Evolutionary conservation across 2,329 filamentous ascomycete species (phyloP).

Genomic region (Triangularia setosa): DNA sequence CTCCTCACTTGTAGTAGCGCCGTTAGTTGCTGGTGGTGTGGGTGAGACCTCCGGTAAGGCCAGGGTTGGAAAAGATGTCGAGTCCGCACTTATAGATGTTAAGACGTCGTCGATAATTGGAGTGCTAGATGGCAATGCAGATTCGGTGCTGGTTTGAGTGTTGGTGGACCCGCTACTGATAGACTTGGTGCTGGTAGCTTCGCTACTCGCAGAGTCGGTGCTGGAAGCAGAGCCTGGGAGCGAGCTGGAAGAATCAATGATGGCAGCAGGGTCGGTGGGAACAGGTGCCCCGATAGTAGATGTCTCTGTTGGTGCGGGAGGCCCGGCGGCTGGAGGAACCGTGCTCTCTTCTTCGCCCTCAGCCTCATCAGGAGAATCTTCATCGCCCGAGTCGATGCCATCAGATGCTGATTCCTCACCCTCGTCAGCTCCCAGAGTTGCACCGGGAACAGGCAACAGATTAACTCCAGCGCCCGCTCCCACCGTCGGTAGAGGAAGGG

Average conservation of each 20-base stretch:
- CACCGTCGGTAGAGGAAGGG: neutral
- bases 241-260: neutral
- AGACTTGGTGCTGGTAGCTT: too few species aligned
- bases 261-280: too few species aligned
- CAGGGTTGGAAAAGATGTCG: neutral
- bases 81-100: neutral
- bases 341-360: neutral
- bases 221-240: neutral
- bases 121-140: neutral
- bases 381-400: slow-evolving; percentile 3
- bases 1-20: neutral
- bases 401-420: slow-evolving; percentile 12
- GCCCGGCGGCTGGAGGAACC: neutral
- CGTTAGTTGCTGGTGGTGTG: slow-evolving; percentile 3
- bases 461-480: neutral
- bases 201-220: neutral
- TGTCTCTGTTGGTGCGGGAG: slow-evolving; percentile 4
- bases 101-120: slow-evolving; percentile 7
- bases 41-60: neutral
- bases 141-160: neutral
- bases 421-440: slow-evolving; percentile 4
- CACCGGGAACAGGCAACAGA: neutral
- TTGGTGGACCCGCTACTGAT: neutral
- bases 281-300: neutral
- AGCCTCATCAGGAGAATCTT: slow-evolving; percentile 7